phyloP scores from a whole-genome alignment of 1,284 basidiomycete species.

The Rugiboletus extremiorientalis region DNA sequence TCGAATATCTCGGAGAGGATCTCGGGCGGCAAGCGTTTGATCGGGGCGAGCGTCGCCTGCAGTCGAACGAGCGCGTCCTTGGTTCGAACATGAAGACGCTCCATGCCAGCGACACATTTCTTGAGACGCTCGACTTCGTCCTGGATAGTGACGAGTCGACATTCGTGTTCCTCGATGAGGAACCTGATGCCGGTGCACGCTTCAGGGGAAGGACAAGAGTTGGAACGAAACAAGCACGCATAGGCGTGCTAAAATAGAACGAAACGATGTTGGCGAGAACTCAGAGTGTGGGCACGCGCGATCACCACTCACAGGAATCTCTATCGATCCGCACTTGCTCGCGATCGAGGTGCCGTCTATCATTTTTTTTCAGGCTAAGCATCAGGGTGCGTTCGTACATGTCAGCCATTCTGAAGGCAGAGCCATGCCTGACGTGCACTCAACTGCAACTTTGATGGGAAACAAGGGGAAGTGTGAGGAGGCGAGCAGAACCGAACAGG shows the following conservation, averaged over 20 bases:
- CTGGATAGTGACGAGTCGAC: conserved; percentile 14
- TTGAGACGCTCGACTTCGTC: conserved; percentile 10
- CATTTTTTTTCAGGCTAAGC: conserved; percentile 5
- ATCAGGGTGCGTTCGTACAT: not conserved
- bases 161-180: conserved; percentile 19
- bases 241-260: conserved; percentile 14
- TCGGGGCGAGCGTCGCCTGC: conserved; percentile 17
- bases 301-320: conserved; percentile 16
- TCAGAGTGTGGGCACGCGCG: not conserved
- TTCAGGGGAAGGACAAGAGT: conserved; percentile 14
- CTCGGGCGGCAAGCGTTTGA: conserved; percentile 28
- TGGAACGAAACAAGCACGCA: conserved; percentile 13
- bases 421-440: not conserved
- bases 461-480: not conserved
- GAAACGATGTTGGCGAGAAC: not conserved
- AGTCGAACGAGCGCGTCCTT: conserved; percentile 17
- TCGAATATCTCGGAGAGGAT: conserved; percentile 30
- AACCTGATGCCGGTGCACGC: conserved; percentile 6
- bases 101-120: conserved; percentile 10
- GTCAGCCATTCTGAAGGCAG: not conserved
- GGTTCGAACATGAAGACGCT: conserved; percentile 7
- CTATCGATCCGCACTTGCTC: not conserved
- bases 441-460: not conserved
- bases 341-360: not conserved
- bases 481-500: not conserved